phyloP scores from a whole-genome alignment of 1,139 yeast genomes.

The Protomyces lactucae-debilis region DNA sequence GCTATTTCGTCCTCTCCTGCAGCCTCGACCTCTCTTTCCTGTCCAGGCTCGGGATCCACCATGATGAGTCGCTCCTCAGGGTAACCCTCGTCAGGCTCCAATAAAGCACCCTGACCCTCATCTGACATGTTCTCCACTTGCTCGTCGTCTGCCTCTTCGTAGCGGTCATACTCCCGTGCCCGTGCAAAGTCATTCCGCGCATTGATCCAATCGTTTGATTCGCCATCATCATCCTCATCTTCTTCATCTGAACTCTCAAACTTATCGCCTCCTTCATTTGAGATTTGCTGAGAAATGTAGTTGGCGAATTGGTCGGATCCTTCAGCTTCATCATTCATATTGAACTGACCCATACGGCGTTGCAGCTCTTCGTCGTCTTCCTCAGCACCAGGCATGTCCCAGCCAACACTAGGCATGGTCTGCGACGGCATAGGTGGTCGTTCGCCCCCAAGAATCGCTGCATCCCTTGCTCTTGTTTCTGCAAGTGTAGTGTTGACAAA shows the following conservation, averaged over 20 bases:
- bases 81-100: not conserved
- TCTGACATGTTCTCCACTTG: constrained; percentile 11
- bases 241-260: constrained; percentile 55
- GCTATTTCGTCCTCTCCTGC: not conserved
- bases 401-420: constrained; percentile 35
- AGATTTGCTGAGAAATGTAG: constrained; percentile 78
- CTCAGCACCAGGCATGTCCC: constrained; percentile 38
- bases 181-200: constrained; percentile 18
- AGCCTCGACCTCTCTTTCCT: not conserved
- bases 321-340: constrained; percentile 39
- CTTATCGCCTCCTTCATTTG: constrained; percentile 56
- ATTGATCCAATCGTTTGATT: constrained; percentile 9
- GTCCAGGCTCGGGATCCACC: not conserved
- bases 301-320: constrained; percentile 50
- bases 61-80: not conserved
- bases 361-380: constrained; percentile 38
- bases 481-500: constrained; percentile 79
- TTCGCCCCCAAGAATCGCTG: constrained; percentile 85
- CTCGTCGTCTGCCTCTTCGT: constrained; percentile 17
- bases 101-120: not conserved
- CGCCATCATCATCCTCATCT: constrained; percentile 42
- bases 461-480: constrained; percentile 88
- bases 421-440: constrained; percentile 42
- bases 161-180: constrained; percentile 10
- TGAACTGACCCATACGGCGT: constrained; percentile 25